Percentiles rank a stretch among this genome's conserved stretches.
Conservation (phyloP, 192 early-diverging fungal species). For the Backusella sp. region DNA sequence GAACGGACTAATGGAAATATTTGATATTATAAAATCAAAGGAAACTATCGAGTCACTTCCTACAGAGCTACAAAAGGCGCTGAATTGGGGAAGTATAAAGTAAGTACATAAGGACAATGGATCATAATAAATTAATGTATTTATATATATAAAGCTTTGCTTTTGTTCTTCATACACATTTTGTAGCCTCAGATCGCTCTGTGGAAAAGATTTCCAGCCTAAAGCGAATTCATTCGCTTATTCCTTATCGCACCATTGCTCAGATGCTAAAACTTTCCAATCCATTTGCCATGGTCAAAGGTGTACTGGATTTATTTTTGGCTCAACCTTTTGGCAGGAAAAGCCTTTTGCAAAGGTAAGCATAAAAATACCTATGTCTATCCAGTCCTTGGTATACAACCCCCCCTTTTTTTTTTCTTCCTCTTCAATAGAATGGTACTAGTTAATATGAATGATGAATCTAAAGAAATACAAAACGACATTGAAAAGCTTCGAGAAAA, state of each 20-base stretch:
- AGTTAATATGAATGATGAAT: constrained; percentile 50
- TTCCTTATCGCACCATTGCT: constrained; percentile 53
- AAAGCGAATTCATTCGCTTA: constrained; percentile 51
- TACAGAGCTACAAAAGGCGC: constrained; percentile 34
- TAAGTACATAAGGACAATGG: constrained; percentile 6
- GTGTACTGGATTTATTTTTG: constrained; percentile 54
- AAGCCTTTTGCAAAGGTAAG: constrained; percentile 52
- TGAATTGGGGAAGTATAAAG: constrained; percentile 60
- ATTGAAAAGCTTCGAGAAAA: constrained; percentile 27
- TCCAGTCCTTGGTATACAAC: neutral
- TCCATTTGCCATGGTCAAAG: constrained; percentile 54
- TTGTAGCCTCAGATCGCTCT: constrained; percentile 51
- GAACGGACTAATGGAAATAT: constrained; percentile 37
- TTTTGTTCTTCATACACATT: constrained; percentile 50
- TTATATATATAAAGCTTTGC: constrained; percentile 40
- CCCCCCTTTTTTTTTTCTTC: neutral
- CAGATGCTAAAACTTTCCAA: constrained; percentile 53
- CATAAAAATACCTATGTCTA: neutral
- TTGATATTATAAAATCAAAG: constrained; percentile 32
- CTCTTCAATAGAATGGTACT: constrained; percentile 43
- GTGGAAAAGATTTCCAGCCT: constrained; percentile 45
- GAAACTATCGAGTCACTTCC: constrained; percentile 43
- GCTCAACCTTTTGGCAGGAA: constrained; percentile 57
- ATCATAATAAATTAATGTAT: neutral
- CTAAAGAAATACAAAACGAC: constrained; percentile 47